Percentiles rank a stretch among this genome's conserved stretches.
Evolutionary conservation across 805 yeast species (phyloP).

Genomic region (Wickerhamomyces kurtzmanii): DNA sequence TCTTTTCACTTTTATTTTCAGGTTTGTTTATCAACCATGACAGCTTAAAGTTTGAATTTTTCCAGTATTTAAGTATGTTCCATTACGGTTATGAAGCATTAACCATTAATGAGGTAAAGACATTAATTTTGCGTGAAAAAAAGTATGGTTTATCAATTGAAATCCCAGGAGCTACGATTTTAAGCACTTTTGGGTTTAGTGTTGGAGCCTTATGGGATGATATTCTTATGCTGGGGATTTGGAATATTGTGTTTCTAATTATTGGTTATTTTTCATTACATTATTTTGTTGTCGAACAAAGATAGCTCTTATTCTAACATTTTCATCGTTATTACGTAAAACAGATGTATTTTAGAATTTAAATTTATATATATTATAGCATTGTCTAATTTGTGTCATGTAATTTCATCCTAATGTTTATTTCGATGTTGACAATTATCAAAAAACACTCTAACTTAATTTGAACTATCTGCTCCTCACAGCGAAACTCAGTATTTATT

Average conservation of each 20-base stretch:
- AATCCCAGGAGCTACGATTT: conserved; percentile 95
- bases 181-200: conserved; percentile 91
- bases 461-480: no score
- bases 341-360: no score
- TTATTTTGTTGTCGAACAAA: conserved; percentile 62
- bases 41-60: conserved; percentile 48
- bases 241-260: conserved; percentile 47
- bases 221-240: conserved; percentile 44
- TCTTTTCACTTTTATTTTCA: conserved; percentile 85
- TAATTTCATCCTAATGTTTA: no score
- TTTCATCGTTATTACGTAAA: conserved; percentile 20
- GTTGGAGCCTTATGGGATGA: conserved; percentile 70
- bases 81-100: conserved; percentile 95
- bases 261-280: conserved; percentile 73
- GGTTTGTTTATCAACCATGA: conserved; percentile 89
- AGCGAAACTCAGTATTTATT: no score
- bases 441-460: no score
- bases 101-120: conserved; percentile 86
- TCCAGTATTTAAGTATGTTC: conserved; percentile 81
- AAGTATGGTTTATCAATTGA: conserved; percentile 91
- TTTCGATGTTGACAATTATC: no score
- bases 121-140: conserved; percentile 72
- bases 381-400: no score
- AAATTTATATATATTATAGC: no score
- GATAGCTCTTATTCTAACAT: conserved; percentile 22